Percentiles rank a stretch among this genome's conserved stretches.
These are phyloP conservation scores for Trypanosomatidae sp. DNA, from an alignment of 208 protist species.

Conservation along the genomic window DNA sequence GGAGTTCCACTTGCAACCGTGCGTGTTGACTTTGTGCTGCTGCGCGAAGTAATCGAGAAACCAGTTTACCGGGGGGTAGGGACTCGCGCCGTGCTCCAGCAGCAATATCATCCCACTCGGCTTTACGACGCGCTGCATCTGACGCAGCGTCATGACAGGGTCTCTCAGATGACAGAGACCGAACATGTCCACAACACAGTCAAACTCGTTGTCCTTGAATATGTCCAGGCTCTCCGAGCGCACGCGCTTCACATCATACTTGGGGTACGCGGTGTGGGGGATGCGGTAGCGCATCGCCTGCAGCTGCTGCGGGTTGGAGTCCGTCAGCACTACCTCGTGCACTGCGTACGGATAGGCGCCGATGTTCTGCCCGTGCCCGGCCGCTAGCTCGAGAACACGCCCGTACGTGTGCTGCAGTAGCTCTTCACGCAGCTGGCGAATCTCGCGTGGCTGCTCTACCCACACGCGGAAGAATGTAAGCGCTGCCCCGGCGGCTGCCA, in stretches of 20 bases:
- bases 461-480: constrained; percentile 81
- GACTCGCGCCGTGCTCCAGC: constrained; percentile 85
- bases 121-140: constrained; percentile 92
- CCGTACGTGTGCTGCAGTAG: constrained; percentile 86
- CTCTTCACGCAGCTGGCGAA: constrained; percentile 80
- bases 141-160: constrained; percentile 83
- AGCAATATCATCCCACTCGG: constrained; percentile 88
- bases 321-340: constrained; percentile 84
- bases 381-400: constrained; percentile 83
- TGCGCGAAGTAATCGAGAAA: constrained; percentile 86
- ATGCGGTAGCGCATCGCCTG: constrained; percentile 81
- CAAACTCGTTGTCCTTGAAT: constrained; percentile 85
- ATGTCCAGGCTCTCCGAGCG: constrained; percentile 74
- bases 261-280: constrained; percentile 80
- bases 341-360: constrained; percentile 89
- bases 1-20: constrained; percentile 86
- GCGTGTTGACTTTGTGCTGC: constrained; percentile 81
- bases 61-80: constrained; percentile 87
- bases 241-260: constrained; percentile 85
- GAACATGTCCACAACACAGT: constrained; percentile 92
- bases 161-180: constrained; percentile 90
- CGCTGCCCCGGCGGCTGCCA: constrained; percentile 36
- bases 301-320: constrained; percentile 87
- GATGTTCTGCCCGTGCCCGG: constrained; percentile 90
- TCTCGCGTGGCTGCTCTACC: constrained; percentile 83